Evolutionary conservation across 2,329 filamentous ascomycete genomes (phyloP).

Genomic region (Fusarium nanum): DNA sequence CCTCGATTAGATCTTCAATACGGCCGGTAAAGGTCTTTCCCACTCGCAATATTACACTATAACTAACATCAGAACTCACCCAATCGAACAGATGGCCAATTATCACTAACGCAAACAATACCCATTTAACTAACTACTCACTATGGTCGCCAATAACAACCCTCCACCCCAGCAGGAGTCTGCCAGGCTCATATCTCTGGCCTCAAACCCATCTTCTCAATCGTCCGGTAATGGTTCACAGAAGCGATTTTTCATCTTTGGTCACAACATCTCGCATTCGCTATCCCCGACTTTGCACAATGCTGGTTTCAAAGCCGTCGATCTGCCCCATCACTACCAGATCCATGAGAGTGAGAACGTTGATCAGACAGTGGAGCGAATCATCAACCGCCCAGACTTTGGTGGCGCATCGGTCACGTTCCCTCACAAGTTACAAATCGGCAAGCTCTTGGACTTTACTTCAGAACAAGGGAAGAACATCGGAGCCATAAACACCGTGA

Average conservation of each 20-base stretch:
- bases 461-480: neutral
- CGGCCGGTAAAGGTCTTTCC: slow-evolving; percentile 15
- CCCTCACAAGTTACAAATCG: slow-evolving; percentile 18
- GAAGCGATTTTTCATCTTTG: slow-evolving; percentile 15
- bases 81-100: neutral
- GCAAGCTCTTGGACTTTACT: neutral
- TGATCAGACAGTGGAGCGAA: neutral
- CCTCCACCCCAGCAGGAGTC: rapidly evolving
- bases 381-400: neutral
- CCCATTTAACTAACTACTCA: rapidly evolving
- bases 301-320: neutral
- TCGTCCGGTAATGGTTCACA: rapidly evolving
- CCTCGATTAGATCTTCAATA: neutral
- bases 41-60: neutral
- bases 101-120: neutral
- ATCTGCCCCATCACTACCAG: slow-evolving; percentile 1
- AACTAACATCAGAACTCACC: neutral
- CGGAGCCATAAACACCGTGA: neutral
- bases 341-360: slow-evolving; percentile 17
- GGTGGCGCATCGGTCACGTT: slow-evolving; percentile 8
- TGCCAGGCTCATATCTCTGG: rapidly evolving
- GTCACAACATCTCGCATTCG: slow-evolving; percentile 11
- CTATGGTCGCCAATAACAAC: neutral
- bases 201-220: rapidly evolving
- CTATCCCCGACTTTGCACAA: slow-evolving; percentile 9